Percentiles rank a stretch among this genome's conserved stretches.
These are phyloP conservation scores for Oryza officinalis DNA, from an alignment of 176 grass and related monocot genomes.

Conservation along the genomic window DNA sequence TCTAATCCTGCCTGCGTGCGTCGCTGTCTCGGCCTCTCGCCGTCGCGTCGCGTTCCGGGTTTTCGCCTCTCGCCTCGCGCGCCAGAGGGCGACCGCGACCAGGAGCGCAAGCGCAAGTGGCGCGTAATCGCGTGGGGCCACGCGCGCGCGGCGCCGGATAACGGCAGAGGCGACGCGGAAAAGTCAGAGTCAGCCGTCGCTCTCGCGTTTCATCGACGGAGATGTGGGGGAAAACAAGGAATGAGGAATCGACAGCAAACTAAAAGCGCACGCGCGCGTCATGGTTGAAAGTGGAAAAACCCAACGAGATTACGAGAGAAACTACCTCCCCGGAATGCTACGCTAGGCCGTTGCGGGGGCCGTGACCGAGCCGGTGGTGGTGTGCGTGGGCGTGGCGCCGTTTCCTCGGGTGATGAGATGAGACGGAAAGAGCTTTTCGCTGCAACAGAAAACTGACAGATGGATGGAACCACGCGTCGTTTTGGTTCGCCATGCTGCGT, in stretches of 20 bases:
- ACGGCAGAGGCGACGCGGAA: constrained; percentile 1
- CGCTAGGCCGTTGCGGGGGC: not conserved
- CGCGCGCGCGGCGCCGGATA: not conserved
- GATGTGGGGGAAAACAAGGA: not conserved
- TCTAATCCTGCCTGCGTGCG: not conserved
- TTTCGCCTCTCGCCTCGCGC: not conserved
- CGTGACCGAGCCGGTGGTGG: not conserved
- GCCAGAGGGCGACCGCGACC: not conserved
- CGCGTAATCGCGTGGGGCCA: not conserved
- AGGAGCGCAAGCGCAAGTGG: not conserved
- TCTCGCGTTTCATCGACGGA: not conserved
- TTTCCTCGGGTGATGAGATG: constrained; percentile 14
- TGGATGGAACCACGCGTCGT: not conserved
- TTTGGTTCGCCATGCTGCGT: not conserved
- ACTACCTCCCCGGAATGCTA: not conserved
- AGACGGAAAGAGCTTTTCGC: not conserved
- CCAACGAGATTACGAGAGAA: not conserved
- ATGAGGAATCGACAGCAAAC: not conserved
- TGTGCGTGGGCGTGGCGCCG: not conserved
- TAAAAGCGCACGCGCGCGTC: not conserved
- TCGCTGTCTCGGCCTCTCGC: not conserved
- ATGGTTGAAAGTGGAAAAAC: not conserved
- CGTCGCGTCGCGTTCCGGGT: not conserved
- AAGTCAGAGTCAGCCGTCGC: constrained; percentile 39
- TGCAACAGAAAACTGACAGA: constrained; percentile 3